Percentiles rank a stretch among this genome's conserved stretches.
These are phyloP conservation scores for Aegilops longissima DNA, from an alignment of 176 grass and related monocot species.

Conservation along the genomic window DNA sequence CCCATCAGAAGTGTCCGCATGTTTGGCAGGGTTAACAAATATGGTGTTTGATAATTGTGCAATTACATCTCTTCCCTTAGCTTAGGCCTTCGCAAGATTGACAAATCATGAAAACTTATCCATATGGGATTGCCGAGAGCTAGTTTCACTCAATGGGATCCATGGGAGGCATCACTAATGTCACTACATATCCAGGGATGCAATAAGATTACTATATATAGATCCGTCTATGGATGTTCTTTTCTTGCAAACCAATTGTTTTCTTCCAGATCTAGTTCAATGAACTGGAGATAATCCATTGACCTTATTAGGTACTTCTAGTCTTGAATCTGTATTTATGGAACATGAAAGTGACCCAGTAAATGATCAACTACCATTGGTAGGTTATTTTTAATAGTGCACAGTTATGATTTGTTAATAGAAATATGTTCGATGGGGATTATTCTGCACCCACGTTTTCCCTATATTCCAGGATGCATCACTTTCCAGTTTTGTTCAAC, in stretches of 20 bases:
- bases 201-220: conserved; percentile 23
- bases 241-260: no score
- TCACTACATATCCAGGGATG: conserved; percentile 38
- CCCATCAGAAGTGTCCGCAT: conserved; percentile 1
- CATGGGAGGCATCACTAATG: conserved; percentile 22
- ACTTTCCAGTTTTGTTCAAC: no score
- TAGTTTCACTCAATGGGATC: conserved; percentile 43
- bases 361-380: conserved; percentile 66
- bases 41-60: conserved; percentile 7
- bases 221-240: background rate
- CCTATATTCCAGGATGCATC: no score
- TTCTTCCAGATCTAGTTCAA: background rate
- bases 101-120: conserved; percentile 12
- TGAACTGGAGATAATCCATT: conserved; percentile 11
- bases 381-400: background rate
- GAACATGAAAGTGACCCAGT: conserved; percentile 85
- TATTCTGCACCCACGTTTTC: no score
- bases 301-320: conserved; percentile 57
- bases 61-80: conserved; percentile 42
- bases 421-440: no score
- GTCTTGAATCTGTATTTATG: conserved; percentile 71
- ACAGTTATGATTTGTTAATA: no score
- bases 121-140: conserved; percentile 35
- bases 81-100: conserved; percentile 27
- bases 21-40: background rate